These are phyloP conservation scores for Scheffersomyces ergatensis DNA, from an alignment of 805 yeast genomes.

Conservation along the genomic window DNA sequence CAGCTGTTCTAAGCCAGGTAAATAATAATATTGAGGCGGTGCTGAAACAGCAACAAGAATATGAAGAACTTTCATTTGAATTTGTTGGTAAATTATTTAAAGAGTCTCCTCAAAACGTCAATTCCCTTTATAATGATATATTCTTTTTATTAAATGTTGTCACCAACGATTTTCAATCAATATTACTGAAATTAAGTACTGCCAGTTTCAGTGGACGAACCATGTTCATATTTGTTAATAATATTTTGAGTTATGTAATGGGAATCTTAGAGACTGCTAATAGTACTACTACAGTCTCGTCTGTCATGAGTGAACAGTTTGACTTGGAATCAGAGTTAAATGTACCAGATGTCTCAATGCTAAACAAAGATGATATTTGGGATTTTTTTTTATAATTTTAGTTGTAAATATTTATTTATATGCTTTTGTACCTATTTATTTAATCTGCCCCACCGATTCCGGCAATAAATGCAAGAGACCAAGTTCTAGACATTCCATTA, in stretches of 20 bases:
- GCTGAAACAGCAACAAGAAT: background rate
- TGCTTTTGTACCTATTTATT: too few species aligned
- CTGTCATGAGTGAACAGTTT: background rate
- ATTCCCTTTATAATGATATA: background rate
- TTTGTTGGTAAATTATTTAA: background rate
- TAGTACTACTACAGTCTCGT: background rate
- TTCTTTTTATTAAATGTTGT: background rate
- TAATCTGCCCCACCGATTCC: slow-evolving; percentile 23
- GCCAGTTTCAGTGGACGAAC: background rate
- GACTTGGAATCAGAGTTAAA: background rate
- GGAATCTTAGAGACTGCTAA: background rate
- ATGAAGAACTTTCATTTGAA: background rate
- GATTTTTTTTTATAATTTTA: background rate
- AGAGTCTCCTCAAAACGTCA: background rate
- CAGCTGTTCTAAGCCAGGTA: background rate
- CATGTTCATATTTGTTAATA: background rate
- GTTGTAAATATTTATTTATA: too few species aligned
- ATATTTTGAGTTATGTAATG: background rate
- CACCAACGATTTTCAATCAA: background rate
- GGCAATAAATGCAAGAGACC: slow-evolving; percentile 79
- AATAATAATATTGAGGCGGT: background rate
- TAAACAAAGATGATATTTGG: background rate
- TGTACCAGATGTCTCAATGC: background rate
- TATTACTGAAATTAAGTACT: background rate
- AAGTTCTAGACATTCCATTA: slow-evolving; percentile 81